Conservation (phyloP, 2,329 filamentous ascomycete species). For the Fusarium goolgardi region DNA sequence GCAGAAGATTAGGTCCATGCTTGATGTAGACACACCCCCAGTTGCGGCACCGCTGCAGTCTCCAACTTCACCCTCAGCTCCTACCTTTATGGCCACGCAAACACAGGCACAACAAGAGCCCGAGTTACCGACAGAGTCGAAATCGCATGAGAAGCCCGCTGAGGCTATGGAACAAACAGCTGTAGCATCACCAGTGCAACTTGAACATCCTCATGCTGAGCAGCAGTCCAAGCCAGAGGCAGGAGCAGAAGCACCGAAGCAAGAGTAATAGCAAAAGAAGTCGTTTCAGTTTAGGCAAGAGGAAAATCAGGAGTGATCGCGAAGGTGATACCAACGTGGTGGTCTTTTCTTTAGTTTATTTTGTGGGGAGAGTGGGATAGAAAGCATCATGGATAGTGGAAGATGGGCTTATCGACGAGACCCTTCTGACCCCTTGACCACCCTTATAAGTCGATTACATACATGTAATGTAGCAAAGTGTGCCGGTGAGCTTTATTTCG, state of each 20-base stretch:
- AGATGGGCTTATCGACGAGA: constrained; percentile 24
- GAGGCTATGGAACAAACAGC: constrained; percentile 19
- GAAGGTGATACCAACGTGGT: constrained; percentile 11
- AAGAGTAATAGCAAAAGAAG: constrained; percentile 16
- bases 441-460: constrained; percentile 43
- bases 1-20: constrained; percentile 34
- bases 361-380: constrained; percentile 25
- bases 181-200: constrained; percentile 4
- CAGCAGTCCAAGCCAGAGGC: constrained; percentile 23
- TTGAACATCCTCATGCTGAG: constrained; percentile 6
- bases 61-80: constrained; percentile 4
- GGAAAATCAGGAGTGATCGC: constrained; percentile 5
- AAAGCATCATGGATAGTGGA: constrained; percentile 30
- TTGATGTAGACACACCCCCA: constrained; percentile 24
- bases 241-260: constrained; percentile 22
- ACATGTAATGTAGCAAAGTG: constrained; percentile 43
- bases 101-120: constrained; percentile 17
- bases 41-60: background rate
- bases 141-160: constrained; percentile 8
- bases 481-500: constrained; percentile 32
- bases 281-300: constrained; percentile 6
- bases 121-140: constrained; percentile 9
- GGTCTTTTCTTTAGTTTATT: constrained; percentile 25
- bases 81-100: constrained; percentile 1
- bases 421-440: constrained; percentile 13